Evolutionary conservation across 768 basidiomycete species (phyloP).

Genomic region (Naematelia encephala): DNA sequence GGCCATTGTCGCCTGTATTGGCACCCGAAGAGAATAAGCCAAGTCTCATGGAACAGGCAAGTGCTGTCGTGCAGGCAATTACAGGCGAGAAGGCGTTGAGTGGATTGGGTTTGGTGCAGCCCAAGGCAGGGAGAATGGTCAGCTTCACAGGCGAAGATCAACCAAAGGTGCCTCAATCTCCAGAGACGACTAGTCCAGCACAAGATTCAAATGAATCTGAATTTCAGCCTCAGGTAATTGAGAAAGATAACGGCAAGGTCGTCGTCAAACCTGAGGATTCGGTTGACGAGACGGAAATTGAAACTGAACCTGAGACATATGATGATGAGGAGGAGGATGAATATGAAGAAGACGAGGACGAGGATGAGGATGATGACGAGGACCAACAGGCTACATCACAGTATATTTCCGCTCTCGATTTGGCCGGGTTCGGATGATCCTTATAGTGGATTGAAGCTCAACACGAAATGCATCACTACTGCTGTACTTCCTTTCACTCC

Average conservation of each 20-base stretch:
- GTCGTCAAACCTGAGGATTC: neutral
- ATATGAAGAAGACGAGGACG: slow-evolving; percentile 26
- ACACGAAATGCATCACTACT: slow-evolving; percentile 4
- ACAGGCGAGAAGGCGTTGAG: neutral
- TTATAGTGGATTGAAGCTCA: no score
- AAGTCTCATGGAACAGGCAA: slow-evolving; percentile 9
- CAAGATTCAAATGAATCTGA: no score
- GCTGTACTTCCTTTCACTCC: neutral
- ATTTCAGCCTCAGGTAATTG: neutral
- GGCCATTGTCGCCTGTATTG: neutral
- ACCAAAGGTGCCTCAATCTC: neutral
- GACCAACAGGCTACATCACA: slow-evolving; percentile 37
- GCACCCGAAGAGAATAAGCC: slow-evolving; percentile 3
- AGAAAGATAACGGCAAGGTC: neutral
- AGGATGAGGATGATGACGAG: slow-evolving; percentile 32
- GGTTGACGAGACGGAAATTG: neutral
- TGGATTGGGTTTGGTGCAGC: neutral
- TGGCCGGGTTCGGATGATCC: slow-evolving; percentile 34
- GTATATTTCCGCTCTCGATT: slow-evolving; percentile 43
- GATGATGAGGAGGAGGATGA: slow-evolving; percentile 20
- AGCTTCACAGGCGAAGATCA: slow-evolving; percentile 1
- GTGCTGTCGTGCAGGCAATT: neutral
- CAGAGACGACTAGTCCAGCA: neutral
- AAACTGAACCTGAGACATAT: neutral
- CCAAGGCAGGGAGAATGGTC: slow-evolving; percentile 1